These are phyloP conservation scores for Colletotrichum sidae DNA, from an alignment of 2,329 filamentous ascomycete species.

Conservation along the genomic window DNA sequence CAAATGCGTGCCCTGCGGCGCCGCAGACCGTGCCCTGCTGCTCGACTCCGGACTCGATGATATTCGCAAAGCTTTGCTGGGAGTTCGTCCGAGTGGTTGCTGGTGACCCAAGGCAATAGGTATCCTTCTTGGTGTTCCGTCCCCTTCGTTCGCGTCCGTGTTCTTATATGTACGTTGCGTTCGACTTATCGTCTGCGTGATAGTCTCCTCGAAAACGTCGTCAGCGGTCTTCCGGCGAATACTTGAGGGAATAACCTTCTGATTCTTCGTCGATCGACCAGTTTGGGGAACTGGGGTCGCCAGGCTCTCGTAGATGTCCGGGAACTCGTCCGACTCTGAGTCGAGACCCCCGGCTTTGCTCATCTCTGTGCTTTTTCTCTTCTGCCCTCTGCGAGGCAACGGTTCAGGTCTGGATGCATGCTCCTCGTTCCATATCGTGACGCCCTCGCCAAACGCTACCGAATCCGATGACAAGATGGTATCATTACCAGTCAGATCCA, in stretches of 20 bases:
- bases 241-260: slow-evolving; percentile 23
- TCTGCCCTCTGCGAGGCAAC: slow-evolving; percentile 55
- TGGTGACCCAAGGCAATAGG: slow-evolving; percentile 16
- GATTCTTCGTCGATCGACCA: slow-evolving; percentile 43
- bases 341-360: slow-evolving; percentile 47
- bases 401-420: slow-evolving; percentile 53
- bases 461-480: slow-evolving; percentile 49
- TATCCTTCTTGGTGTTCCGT: slow-evolving; percentile 25
- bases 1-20: slow-evolving; percentile 20
- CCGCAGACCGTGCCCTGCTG: slow-evolving; percentile 25
- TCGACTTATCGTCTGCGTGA: slow-evolving; percentile 40
- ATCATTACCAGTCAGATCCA: slow-evolving; percentile 54
- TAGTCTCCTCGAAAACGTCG: slow-evolving; percentile 38
- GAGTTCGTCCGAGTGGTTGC: slow-evolving; percentile 34
- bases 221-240: slow-evolving; percentile 26
- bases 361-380: slow-evolving; percentile 64
- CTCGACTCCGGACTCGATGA: slow-evolving; percentile 38
- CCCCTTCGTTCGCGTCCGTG: slow-evolving; percentile 16
- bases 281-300: slow-evolving; percentile 51
- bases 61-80: slow-evolving; percentile 39
- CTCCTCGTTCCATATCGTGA: slow-evolving; percentile 57
- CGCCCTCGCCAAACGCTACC: slow-evolving; percentile 50
- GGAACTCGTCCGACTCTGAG: slow-evolving; percentile 59
- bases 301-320: slow-evolving; percentile 64
- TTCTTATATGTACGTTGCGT: slow-evolving; percentile 39